Evolutionary conservation across 805 yeast genomes (phyloP), one percentile per base, ranked within the genome.

Genomic region (Monosporozyma aquatica): DNA sequence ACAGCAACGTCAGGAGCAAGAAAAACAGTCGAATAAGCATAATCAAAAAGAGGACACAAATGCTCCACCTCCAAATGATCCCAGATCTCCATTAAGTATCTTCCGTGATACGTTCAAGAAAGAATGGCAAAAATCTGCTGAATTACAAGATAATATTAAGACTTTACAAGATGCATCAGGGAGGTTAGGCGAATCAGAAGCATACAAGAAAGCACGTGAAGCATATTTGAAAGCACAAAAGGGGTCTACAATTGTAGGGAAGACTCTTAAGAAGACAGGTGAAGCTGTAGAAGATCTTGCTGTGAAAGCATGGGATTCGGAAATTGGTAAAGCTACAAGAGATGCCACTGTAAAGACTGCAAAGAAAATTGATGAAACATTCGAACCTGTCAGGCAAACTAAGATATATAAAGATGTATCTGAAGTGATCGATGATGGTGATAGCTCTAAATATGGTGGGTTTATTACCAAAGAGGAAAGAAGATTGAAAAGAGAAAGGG

Each of bases 101-200:
- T 92, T 92, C 62, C 78, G 87, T 50, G 94, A 92, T 48, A 90
- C 97, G 0, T 92, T 92, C 69, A 81, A 75, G 58, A 71, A 73
- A 45, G 99, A 92, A 67, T 89, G 95, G 80, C 80, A 82, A 61
- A 90, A 92, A 62, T 80, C 87, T 40, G 74, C 75, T 57, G 97
- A 92, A 62, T 73, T 92, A 46, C 94, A 89, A 58, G 87, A 86
- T 43, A 87, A 87, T 55, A 87, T 92, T 59, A 92, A 90, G 65
- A 95, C 95, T 13, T 72, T 92, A 43, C 95, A 87, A 61, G 96
- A 89, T 65, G 97, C 94, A 52, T 86, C 97, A 3, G 97, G 95
- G 32, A 78, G 87, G 54, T 74, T 92, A 62, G 86, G 95, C 25
- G 97, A 92, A 53, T 81, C 92, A 39, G 96, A 87, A 42, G 95